These are phyloP conservation scores for Hygrophorus russula DNA, from an alignment of 768 basidiomycete genomes.

Conservation along the genomic window DNA sequence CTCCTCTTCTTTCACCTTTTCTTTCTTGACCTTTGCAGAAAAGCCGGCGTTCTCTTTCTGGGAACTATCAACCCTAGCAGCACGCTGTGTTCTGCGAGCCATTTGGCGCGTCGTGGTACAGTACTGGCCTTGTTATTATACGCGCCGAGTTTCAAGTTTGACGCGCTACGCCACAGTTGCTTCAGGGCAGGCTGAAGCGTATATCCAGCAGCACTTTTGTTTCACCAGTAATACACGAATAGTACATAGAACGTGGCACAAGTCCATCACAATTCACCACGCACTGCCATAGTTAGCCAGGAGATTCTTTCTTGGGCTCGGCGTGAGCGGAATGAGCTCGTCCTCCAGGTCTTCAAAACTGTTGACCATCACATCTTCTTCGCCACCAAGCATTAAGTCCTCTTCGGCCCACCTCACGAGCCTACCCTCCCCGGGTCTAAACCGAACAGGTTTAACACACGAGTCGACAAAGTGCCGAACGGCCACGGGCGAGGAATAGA, in stretches of 20 bases:
- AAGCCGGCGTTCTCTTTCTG: background rate
- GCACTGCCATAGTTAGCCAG: background rate
- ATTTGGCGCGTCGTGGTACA: background rate
- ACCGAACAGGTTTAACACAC: background rate
- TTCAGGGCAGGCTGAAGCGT: too few relatives aligned
- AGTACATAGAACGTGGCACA: too few relatives aligned
- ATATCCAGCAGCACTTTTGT: too few relatives aligned
- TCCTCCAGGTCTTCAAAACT: background rate
- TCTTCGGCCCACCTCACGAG: background rate
- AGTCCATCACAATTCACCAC: background rate
- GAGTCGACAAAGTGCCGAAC: background rate
- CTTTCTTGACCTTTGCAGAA: background rate
- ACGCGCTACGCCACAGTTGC: too few relatives aligned
- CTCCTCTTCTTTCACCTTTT: slow-evolving; percentile 4
- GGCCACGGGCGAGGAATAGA: background rate
- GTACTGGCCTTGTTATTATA: too few relatives aligned
- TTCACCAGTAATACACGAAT: too few relatives aligned
- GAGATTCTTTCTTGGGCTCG: background rate
- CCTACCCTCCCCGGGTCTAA: background rate
- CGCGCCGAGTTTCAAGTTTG: too few relatives aligned
- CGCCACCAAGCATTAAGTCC: background rate
- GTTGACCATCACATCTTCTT: slow-evolving; percentile 2
- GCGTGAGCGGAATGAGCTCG: slow-evolving; percentile 1
- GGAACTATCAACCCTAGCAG: background rate
- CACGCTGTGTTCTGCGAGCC: background rate